phyloP scores from a whole-genome alignment of 805 yeast genomes.

The Millerago galiae region DNA sequence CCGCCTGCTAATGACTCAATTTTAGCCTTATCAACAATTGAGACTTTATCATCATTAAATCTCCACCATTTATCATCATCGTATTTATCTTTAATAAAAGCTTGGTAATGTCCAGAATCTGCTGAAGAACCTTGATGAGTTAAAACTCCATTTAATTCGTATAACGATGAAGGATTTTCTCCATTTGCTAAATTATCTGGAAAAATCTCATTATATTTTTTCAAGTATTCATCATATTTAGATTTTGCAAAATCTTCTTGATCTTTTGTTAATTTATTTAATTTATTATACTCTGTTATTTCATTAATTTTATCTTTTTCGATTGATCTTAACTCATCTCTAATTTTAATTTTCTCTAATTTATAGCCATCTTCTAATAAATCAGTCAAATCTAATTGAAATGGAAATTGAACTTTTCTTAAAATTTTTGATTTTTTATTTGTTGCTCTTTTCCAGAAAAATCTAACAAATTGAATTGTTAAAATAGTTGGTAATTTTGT shows the following conservation, averaged over 20 bases:
- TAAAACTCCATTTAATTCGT: conserved; percentile 74
- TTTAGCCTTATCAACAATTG: conserved; percentile 68
- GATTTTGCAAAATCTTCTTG: conserved; percentile 43
- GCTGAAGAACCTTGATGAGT: conserved; percentile 96
- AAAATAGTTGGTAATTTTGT: conserved; percentile 79
- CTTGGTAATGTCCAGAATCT: conserved; percentile 96
- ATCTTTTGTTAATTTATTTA: conserved; percentile 38
- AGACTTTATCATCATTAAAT: conserved; percentile 89
- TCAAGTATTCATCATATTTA: conserved; percentile 43
- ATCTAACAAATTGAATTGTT: conserved; percentile 89
- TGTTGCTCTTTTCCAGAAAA: conserved; percentile 93
- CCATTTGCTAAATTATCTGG: conserved; percentile 47
- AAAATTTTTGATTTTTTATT: conserved; percentile 87
- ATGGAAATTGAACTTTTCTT: conserved; percentile 92
- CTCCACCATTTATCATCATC: conserved; percentile 88
- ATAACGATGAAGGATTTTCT: conserved; percentile 82
- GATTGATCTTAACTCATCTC: conserved; percentile 72
- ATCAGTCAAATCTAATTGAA: conserved; percentile 83
- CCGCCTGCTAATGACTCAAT: conserved; percentile 91
- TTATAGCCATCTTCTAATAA: conserved; percentile 75
- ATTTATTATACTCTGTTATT: conserved; percentile 63
- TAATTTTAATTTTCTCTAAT: conserved; percentile 54
- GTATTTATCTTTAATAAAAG: conserved; percentile 67
- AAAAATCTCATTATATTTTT: conserved; percentile 37
- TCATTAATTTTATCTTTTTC: conserved; percentile 72